phyloP scores from a whole-genome alignment of 1,284 basidiomycete genomes.

The Coriolopsis trogii region DNA sequence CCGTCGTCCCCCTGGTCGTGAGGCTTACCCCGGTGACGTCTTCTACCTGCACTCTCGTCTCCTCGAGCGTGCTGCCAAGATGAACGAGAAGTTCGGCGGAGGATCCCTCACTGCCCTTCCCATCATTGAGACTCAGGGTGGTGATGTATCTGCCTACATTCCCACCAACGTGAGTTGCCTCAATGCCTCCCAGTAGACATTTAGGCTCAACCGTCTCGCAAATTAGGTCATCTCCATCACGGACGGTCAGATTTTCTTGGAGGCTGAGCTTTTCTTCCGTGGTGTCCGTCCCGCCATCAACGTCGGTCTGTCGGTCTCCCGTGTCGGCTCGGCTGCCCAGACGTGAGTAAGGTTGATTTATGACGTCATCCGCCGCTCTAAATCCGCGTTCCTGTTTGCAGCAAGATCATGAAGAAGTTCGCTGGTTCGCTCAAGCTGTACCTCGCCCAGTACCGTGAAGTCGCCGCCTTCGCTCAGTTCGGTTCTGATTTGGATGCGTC shows the following conservation, averaged over 20 bases:
- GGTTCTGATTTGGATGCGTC: slow-evolving; percentile 99
- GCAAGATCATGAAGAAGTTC: slow-evolving; percentile 99
- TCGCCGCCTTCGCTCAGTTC: slow-evolving; percentile 99
- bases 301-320: slow-evolving; percentile 99
- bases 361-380: not conserved
- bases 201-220: no score
- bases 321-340: slow-evolving; percentile 99
- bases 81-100: slow-evolving; percentile 97
- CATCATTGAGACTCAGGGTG: slow-evolving; percentile 99
- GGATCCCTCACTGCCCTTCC: slow-evolving; percentile 98
- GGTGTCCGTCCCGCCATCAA: slow-evolving; percentile 99
- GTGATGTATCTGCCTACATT: slow-evolving; percentile 99
- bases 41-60: slow-evolving; percentile 99
- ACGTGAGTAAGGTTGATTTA: slow-evolving; percentile 54
- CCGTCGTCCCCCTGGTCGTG: slow-evolving; percentile 99
- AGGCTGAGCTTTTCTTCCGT: slow-evolving; percentile 99
- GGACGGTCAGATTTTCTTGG: slow-evolving; percentile 99
- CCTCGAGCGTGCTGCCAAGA: slow-evolving; percentile 99
- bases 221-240: slow-evolving; percentile 93
- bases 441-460: slow-evolving; percentile 99
- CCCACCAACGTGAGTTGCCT: slow-evolving; percentile 80
- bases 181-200: no score
- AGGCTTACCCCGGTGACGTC: slow-evolving; percentile 99
- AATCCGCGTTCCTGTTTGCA: slow-evolving; percentile 30
- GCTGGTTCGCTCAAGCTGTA: slow-evolving; percentile 99